Conservation (phyloP, 129 eudicot species). For the Cynara cardunculus region DNA sequence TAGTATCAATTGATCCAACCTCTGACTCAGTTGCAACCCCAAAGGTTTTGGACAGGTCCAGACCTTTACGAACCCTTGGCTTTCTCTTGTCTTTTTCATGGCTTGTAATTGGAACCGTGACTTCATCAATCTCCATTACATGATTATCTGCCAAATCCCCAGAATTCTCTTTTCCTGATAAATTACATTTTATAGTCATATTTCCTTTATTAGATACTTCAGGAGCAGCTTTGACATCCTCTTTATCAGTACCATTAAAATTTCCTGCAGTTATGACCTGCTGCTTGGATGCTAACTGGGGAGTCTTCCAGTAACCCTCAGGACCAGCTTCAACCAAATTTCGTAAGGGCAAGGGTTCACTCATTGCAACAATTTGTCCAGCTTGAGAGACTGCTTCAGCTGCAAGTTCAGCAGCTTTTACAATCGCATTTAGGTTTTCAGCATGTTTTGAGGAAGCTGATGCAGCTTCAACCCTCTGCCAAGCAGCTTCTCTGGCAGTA, state of each 20-base stretch:
- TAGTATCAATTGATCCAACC: slow-evolving; percentile 20
- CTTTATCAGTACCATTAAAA: slow-evolving; percentile 12
- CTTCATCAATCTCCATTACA: slow-evolving; percentile 23
- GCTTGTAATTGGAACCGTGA: slow-evolving; percentile 27
- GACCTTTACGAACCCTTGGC: slow-evolving; percentile 30
- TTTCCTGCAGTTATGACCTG: slow-evolving; percentile 20
- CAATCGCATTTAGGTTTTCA: slow-evolving; percentile 69
- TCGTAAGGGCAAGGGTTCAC: slow-evolving; percentile 57
- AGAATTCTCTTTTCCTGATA: slow-evolving; percentile 18
- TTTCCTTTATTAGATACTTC: slow-evolving; percentile 38
- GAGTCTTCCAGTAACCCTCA: slow-evolving; percentile 59
- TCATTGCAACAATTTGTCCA: slow-evolving; percentile 77
- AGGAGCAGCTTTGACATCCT: slow-evolving; percentile 21
- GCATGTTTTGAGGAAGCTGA: slow-evolving; percentile 74
- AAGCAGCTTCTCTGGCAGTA: slow-evolving; percentile 67
- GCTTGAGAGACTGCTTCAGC: slow-evolving; percentile 96
- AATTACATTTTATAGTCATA: slow-evolving; percentile 5
- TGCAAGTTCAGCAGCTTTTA: slow-evolving; percentile 88
- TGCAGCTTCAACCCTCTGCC: slow-evolving; percentile 69
- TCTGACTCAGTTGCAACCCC: slow-evolving; percentile 43
- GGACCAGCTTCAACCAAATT: slow-evolving; percentile 67
- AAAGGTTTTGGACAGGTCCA: slow-evolving; percentile 31
- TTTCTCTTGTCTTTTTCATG: slow-evolving; percentile 36
- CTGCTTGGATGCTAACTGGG: slow-evolving; percentile 23
- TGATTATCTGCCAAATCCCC: slow-evolving; percentile 20